Conservation (phyloP, 306 rosid species). For the Corylus americana region DNA sequence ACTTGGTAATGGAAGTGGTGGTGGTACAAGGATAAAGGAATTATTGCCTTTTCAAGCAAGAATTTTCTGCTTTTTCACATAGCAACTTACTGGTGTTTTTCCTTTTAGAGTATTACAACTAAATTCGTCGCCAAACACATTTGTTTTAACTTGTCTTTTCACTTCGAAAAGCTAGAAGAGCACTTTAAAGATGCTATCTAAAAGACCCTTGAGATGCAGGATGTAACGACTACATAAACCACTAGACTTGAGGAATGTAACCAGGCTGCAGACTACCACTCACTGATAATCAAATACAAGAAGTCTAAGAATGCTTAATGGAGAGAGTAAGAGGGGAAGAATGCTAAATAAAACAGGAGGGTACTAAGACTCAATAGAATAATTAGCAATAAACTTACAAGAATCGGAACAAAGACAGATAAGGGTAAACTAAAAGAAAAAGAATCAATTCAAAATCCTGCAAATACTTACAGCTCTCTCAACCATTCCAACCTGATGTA, state of each 20-base stretch:
- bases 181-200: too few relatives aligned
- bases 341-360: neutral
- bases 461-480: constrained; percentile 78
- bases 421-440: neutral
- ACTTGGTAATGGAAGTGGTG: neutral
- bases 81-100: too few relatives aligned
- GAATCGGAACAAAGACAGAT: neutral
- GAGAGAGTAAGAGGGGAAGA: neutral
- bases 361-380: neutral
- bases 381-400: neutral
- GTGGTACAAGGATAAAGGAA: constrained; percentile 7
- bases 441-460: constrained; percentile 7
- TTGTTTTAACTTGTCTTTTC: neutral
- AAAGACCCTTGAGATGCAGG: too few relatives aligned
- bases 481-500: constrained; percentile 94
- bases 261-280: too few relatives aligned
- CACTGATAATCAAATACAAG: too few relatives aligned
- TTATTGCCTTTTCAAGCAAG: neutral
- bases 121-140: neutral
- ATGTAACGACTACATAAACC: too few relatives aligned
- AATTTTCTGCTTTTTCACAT: neutral
- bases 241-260: too few relatives aligned
- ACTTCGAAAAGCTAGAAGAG: too few relatives aligned
- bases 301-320: neutral
- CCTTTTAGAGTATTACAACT: neutral